Conservation (phyloP, 345 rosid species). For the Isatis tinctoria region DNA sequence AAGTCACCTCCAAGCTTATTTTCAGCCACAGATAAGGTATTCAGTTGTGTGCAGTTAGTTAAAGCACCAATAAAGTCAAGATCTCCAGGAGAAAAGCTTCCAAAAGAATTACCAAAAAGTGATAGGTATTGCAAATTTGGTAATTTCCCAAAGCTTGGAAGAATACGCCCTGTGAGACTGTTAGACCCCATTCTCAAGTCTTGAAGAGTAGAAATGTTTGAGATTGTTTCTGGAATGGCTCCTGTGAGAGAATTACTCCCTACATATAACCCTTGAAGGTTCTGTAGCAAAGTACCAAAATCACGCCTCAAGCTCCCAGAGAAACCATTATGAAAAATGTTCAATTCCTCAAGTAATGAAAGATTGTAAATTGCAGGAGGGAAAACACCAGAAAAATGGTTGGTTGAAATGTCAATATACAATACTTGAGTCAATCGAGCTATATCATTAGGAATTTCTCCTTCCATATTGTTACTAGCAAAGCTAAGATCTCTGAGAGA, state of each 20-base stretch:
- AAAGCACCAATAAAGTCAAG: not conserved
- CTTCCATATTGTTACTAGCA: not conserved
- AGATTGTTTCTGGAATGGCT: slow-evolving; percentile 18
- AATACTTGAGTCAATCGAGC: not conserved
- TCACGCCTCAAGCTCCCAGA: slow-evolving; percentile 24
- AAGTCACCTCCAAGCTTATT: not conserved
- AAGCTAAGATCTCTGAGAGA: not conserved
- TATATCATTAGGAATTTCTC: not conserved
- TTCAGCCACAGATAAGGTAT: not conserved
- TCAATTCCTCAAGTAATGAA: not conserved
- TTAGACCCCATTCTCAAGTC: not conserved
- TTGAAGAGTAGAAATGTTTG: slow-evolving; percentile 28
- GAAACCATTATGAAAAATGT: not conserved
- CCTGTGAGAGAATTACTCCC: slow-evolving; percentile 28
- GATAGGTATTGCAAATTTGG: not conserved
- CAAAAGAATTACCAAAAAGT: not conserved
- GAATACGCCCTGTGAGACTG: not conserved
- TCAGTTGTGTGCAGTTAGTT: not conserved
- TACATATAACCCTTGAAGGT: not conserved
- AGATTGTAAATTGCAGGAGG: slow-evolving; percentile 33
- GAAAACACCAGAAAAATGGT: slow-evolving; percentile 4
- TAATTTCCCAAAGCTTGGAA: not conserved
- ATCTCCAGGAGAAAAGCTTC: not conserved
- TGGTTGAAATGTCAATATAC: not conserved
- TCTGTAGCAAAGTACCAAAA: not conserved